Evolutionary conservation across 2,329 filamentous ascomycete species (phyloP), one percentile per base, ranked within the genome.

Genomic region (Chaetoscypha palmicola): DNA sequence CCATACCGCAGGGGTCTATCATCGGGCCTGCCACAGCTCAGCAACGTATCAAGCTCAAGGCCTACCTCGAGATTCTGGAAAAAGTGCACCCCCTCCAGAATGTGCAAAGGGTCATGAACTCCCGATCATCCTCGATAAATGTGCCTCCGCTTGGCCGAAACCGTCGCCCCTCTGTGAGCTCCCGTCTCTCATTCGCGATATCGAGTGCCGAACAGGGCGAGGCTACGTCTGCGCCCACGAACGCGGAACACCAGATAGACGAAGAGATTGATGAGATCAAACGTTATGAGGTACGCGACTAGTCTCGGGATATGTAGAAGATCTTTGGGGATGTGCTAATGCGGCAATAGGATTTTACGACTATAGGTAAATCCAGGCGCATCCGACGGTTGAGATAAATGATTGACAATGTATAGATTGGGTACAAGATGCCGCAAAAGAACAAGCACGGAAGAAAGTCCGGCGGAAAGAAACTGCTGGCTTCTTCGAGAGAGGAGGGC

Each of bases 241-340:
- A 71, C 21, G 78, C 73, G 43, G 78, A 86, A 58, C 77, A 82
- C 49, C 79, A 83, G 50, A 87, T 94, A 54, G 85, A 89, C 49
- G 90, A 97, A 61, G 92, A 98, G 68, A 95, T 98, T 61, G 90
- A 86, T 20, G 85, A 96, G 70, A 97, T 98, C 63, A 96, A 96
- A 69, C 79, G 91, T 68, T 98, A 98, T 68, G 92, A 95, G 69
- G 79, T 82, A 63, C 51, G 66, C 51, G 20, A 21, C 22, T 19
- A 38, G 52, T 23, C 36, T 39, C 48, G 38, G 26, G 12, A 26
- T 37, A 16, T 16, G 20, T 42, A 33, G 9, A 14, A 21, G 14
- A 28, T 17, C 33, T 12, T 22, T 12, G 20, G 9, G 14, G 5
- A 9, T 37, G 9, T 52, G 45, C 54, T 53, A 50, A 45, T 46